Base-by-base conservation (phyloP, 495 filamentous ascomycete genomes). In the Talaromyces nanjingensis region DNA sequence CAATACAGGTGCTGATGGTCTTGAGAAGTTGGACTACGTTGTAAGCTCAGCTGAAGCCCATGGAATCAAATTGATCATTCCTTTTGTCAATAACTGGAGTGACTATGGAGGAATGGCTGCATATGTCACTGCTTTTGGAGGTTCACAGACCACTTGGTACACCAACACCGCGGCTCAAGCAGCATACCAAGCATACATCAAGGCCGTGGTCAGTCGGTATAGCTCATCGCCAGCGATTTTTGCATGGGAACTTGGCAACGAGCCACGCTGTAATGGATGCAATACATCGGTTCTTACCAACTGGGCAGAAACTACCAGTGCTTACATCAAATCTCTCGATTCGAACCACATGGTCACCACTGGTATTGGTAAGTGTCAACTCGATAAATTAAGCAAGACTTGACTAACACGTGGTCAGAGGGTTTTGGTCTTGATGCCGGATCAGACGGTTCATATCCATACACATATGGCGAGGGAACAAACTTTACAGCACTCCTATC, bases 211-310 rank as follows among this genome's bases (percentile, higher is more conserved):
- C 6, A 73, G 69, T 27, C 81, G 86, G n/a, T 89, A 88, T 72
- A 70, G 68, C 14, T 74, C 69, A 49, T 83, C 79, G 7, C 62
- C 77, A 0, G 82, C 86, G 6, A 79, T 89, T 65, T 85, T 90
- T 69, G 82, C 84, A 4, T 90, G 87, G 87, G 86, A 89, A 66
- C 77, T 89, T 1, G 80, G 74, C 34, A 90, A 90, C 70, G 87
- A 89, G 73, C 82, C 85, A 6, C 78, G 86, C 60, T 89, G 86
- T 76, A 78, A 77, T 33, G 84, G 78, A n/a, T 89, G 87, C 71
- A 70, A 62, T 24, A 80, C 84, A 1, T 74, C 76, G 31, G 76
- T 86, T 12, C 77, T 89, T 61, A 83, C 75, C 29, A 73, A 81
- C 6, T 90, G 86, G 86, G 83, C 81, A 31, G 72, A 75, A n/a